These are phyloP conservation scores for Globisporangium nunn DNA, from an alignment of 352 stramenopile genomes.

Conservation along the genomic window DNA sequence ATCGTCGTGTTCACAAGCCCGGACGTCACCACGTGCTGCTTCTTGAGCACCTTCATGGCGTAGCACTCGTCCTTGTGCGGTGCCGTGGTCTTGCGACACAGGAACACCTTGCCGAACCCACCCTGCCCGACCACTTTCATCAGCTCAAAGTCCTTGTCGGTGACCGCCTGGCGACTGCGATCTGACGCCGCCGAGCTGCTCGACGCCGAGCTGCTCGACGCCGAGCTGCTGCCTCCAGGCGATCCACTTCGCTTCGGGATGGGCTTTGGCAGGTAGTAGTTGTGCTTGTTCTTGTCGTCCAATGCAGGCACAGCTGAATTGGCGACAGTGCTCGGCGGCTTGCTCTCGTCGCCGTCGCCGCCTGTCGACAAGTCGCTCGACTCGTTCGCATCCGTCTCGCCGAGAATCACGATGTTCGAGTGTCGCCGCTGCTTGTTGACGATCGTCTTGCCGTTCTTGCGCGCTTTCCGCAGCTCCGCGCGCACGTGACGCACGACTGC, in stretches of 20 bases:
- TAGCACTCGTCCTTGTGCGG: conserved; percentile 92
- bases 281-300: conserved; percentile 50
- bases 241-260: conserved; percentile 34
- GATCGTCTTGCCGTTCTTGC: conserved; percentile 15
- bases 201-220: conserved; percentile 8
- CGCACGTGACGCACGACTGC: conserved; percentile 79
- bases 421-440: conserved; percentile 30
- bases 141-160: conserved; percentile 93
- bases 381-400: conserved; percentile 72
- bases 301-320: not conserved
- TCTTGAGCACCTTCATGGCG: conserved; percentile 97
- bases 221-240: conserved; percentile 9
- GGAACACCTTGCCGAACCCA: conserved; percentile 97
- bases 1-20: conserved; percentile 92
- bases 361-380: conserved; percentile 67
- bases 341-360: conserved; percentile 29
- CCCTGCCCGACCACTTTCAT: conserved; percentile 97
- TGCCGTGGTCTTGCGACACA: conserved; percentile 91
- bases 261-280: conserved; percentile 79
- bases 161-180: conserved; percentile 38
- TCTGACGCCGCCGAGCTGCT: conserved; percentile 10
- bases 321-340: conserved; percentile 9
- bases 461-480: conserved; percentile 44
- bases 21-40: conserved; percentile 87
- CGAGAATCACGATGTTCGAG: conserved; percentile 85